Evolutionary conservation across 164 flowering plant genomes (phyloP), one percentile per base, ranked within the genome.

Genomic region (Annona cherimola): DNA sequence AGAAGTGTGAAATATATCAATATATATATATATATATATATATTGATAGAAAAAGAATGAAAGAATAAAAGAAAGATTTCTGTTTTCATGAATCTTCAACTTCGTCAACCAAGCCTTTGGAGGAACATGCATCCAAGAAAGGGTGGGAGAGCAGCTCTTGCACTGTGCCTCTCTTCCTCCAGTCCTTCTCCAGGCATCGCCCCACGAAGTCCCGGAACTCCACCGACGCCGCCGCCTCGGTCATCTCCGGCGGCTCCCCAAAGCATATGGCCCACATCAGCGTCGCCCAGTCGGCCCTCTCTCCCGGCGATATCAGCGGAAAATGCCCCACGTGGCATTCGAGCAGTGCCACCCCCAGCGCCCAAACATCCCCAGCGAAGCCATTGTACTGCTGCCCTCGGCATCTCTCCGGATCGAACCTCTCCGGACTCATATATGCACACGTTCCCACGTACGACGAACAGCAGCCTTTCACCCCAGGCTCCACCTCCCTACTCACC

Each of bases 351-450:
- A 89, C 76, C 3, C 90, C 90, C 0, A 88, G 71, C 0, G 86
- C 73, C 93, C 93, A 88, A 16, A 87, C 75, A 39, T 89, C 92
- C 1, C 86, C 89, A 0, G 86, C 84, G 57, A 75, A 88, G 26
- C 81, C 85, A 55, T 81, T 73, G 3, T 63, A 74, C 0, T 26
- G 35, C 35, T 84, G 86, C 0, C 76, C 84, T 19, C 70, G 77
- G 79, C 81, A 79, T 12, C 68, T 70, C 16, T 86, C 86, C 1
- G 84, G 79, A 61, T 89, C 87, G 42, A 89, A 68, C 75, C 90
- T 78, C 64, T 86, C 90, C 0, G 90, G 90, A 61, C 92, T 85
- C 92, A 88, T 88, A 69, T 88, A 88, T 0, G 89, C 89, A n/a
- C 77, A 75, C 3, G 90, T 87, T 2, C 90, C 93, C 71, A 68